Percentiles rank a stretch among this genome's conserved stretches.
phyloP scores from a whole-genome alignment of 208 protist species.

The Leptomonas pyrrhocoris region DNA sequence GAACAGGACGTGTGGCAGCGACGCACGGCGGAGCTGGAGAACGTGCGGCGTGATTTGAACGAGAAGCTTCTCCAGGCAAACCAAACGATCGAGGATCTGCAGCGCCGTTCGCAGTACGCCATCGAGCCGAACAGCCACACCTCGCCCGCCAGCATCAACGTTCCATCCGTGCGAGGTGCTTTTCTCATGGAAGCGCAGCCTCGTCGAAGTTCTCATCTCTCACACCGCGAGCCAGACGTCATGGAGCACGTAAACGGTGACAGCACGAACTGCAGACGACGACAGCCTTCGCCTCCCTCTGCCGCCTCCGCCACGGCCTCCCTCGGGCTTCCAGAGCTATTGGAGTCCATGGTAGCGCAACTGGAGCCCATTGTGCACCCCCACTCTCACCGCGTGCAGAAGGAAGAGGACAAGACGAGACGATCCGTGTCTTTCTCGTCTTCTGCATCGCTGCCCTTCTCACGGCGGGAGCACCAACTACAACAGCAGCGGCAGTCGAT shows the following conservation, averaged over 20 bases:
- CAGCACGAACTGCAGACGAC: background rate
- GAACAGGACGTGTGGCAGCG: conserved; percentile 2
- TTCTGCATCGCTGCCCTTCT: background rate
- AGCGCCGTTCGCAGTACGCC: background rate
- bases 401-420: background rate
- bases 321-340: conserved; percentile 8
- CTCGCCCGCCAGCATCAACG: background rate
- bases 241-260: background rate
- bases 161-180: background rate
- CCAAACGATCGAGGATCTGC: conserved; percentile 1
- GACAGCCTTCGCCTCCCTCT: background rate
- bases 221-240: background rate
- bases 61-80: conserved; percentile 8
- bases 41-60: conserved; percentile 7
- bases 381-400: background rate
- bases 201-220: background rate
- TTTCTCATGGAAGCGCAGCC: background rate
- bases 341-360: conserved; percentile 8
- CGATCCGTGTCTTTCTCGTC: background rate
- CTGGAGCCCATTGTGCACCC: conserved; percentile 5
- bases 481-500: background rate
- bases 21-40: conserved; percentile 20
- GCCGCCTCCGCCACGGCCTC: background rate
- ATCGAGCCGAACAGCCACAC: background rate
- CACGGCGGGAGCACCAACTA: background rate